phyloP scores from a whole-genome alignment of 352 stramenopile species.

The Phytophthora macrochlamydospora region DNA sequence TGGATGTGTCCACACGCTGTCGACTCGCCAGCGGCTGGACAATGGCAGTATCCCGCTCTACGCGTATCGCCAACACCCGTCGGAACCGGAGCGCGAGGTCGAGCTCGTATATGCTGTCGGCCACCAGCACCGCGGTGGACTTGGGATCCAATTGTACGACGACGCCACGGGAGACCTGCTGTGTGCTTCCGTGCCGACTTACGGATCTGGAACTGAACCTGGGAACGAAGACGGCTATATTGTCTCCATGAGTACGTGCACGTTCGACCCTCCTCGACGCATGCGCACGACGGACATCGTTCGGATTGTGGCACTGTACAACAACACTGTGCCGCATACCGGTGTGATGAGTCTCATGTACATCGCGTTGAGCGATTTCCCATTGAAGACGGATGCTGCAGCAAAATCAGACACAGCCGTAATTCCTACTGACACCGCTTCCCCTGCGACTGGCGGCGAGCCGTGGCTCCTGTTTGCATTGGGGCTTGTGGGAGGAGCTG shows the following conservation, averaged over 20 bases:
- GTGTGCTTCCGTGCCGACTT: conserved; percentile 68
- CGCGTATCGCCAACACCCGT: conserved; percentile 24
- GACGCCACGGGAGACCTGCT: conserved; percentile 68
- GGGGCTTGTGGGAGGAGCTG: conserved; percentile 31
- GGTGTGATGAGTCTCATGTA: conserved; percentile 85
- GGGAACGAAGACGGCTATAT: conserved; percentile 79
- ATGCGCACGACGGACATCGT: conserved; percentile 74
- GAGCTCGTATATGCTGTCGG: conserved; percentile 82
- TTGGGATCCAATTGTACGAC: conserved; percentile 80
- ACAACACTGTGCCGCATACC: conserved; percentile 79
- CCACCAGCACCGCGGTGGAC: conserved; percentile 73
- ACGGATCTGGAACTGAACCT: conserved; percentile 59
- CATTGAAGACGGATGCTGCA: conserved; percentile 17
- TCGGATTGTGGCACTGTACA: conserved; percentile 79
- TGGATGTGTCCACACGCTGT: conserved; percentile 79
- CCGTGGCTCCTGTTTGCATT: conserved; percentile 23
- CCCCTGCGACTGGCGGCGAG: conserved; percentile 3
- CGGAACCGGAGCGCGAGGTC: conserved; percentile 51
- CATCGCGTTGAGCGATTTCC: conserved; percentile 70
- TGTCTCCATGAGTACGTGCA: conserved; percentile 74
- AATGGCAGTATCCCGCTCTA: conserved; percentile 32
- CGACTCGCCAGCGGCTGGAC: conserved; percentile 69
- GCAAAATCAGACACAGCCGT: conserved; percentile 9
- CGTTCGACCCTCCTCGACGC: conserved; percentile 71
- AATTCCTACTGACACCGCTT: not conserved